phyloP scores from a whole-genome alignment of 306 rosid species.

The Lathyrus tuberosus region DNA sequence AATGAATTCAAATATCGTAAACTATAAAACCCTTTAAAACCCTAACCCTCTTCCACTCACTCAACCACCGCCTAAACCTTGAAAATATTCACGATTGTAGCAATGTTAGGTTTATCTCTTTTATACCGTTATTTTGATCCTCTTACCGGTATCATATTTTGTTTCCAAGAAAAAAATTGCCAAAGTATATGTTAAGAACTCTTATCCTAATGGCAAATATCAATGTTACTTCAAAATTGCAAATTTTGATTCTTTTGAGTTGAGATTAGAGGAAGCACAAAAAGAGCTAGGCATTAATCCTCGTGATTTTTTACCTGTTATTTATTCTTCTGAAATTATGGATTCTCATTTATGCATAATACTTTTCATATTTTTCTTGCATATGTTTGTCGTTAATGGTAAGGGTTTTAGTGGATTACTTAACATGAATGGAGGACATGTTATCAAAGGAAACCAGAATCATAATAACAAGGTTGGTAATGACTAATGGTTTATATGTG shows the following conservation, averaged over 20 bases:
- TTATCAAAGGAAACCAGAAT: conserved; percentile 78
- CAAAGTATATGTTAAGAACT: conserved; percentile 69
- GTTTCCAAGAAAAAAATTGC: conserved; percentile 88
- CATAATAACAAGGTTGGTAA: conserved; percentile 73
- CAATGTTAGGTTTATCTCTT: too few species aligned
- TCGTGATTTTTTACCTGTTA: conserved; percentile 85
- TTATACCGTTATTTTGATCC: too few species aligned
- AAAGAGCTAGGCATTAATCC: conserved; percentile 74
- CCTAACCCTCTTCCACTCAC: too few species aligned
- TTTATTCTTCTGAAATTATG: conserved; percentile 50
- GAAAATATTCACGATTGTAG: too few species aligned
- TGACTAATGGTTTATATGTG: too few species aligned
- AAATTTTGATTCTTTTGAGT: conserved; percentile 90
- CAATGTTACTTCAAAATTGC: conserved; percentile 83
- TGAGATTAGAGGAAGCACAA: conserved; percentile 93
- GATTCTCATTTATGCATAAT: too few species aligned
- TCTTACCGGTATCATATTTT: conserved; percentile 69
- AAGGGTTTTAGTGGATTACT: conserved; percentile 86
- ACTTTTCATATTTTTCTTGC: too few species aligned
- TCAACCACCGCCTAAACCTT: too few species aligned
- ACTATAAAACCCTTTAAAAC: too few species aligned
- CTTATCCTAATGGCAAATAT: conserved; percentile 48
- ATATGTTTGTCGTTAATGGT: conserved; percentile 29
- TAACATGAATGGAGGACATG: conserved; percentile 83
- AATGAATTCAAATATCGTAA: too few species aligned